Conservation (phyloP, 768 basidiomycete species). For the Pulveroboletus sp. region DNA sequence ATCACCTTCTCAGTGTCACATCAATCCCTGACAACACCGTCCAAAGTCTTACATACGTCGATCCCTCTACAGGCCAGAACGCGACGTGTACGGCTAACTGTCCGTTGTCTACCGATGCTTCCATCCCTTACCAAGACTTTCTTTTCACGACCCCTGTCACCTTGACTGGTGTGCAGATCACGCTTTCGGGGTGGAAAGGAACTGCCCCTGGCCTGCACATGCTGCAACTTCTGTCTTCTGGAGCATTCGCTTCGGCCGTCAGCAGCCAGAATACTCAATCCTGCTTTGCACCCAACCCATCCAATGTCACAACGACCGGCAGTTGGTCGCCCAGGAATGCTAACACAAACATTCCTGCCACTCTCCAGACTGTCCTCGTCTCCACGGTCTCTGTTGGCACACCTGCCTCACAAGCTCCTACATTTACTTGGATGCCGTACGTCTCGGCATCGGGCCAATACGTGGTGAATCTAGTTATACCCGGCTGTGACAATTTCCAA, state of each 20-base stretch:
- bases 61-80: conserved; percentile 71
- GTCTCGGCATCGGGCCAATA: conserved; percentile 89
- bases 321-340: conserved; percentile 62
- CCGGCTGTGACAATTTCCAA: conserved; percentile 77
- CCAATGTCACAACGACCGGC: conserved; percentile 63
- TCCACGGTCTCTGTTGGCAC: conserved; percentile 65
- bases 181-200: conserved; percentile 71
- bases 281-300: conserved; percentile 75
- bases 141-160: conserved; percentile 58
- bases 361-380: conserved; percentile 68
- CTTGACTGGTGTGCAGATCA: conserved; percentile 90
- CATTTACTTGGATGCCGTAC: conserved; percentile 86
- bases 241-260: conserved; percentile 81
- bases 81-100: conserved; percentile 74
- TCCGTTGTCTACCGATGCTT: conserved; percentile 72
- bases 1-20: conserved; percentile 52
- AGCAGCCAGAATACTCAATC: conserved; percentile 54
- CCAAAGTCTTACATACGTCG: conserved; percentile 69
- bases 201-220: conserved; percentile 79
- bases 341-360: conserved; percentile 74
- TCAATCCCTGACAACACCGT: conserved; percentile 88
- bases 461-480: conserved; percentile 76
- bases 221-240: conserved; percentile 88
- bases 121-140: conserved; percentile 90
- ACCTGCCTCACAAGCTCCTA: conserved; percentile 56